Percentiles rank a stretch among this genome's conserved stretches.
These are phyloP conservation scores for Cucumis melo DNA, from an alignment of 306 rosid genomes.

Conservation along the genomic window DNA sequence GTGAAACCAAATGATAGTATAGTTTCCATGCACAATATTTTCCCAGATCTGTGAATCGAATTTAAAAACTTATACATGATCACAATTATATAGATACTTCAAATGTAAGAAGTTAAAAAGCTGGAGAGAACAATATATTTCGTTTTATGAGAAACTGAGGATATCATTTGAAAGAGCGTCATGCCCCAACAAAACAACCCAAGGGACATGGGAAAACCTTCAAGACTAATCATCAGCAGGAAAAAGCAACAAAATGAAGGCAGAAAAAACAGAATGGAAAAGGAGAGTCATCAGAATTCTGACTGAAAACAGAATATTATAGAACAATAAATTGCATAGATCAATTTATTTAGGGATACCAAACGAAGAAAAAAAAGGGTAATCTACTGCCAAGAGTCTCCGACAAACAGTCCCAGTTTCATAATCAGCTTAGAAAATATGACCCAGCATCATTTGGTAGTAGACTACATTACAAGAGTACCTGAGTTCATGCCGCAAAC, in stretches of 20 bases:
- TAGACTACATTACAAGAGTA: neutral
- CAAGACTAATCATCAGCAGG: neutral
- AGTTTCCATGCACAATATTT: neutral
- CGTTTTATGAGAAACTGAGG: too few relatives aligned
- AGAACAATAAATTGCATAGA: neutral
- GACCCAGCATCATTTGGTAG: neutral
- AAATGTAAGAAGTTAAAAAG: neutral
- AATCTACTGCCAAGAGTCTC: neutral
- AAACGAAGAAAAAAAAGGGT: neutral
- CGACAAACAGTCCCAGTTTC: neutral
- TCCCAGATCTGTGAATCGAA: neutral
- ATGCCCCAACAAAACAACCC: too few relatives aligned
- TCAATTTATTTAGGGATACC: neutral
- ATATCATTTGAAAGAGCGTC: too few relatives aligned
- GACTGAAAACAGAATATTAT: neutral
- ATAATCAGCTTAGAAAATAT: neutral
- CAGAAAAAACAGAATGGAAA: neutral
- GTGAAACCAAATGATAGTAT: neutral
- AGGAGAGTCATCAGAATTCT: neutral
- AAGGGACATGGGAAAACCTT: neutral
- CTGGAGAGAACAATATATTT: neutral
- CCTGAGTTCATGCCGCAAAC: constrained; percentile 1
- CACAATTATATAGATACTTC: neutral
- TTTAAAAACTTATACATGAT: neutral
- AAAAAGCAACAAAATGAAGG: neutral